A percentile compares a stretch with the other conserved stretches of the same genome.
Evolutionary conservation across 1,284 basidiomycete genomes (phyloP).

Genomic region (Ceratobasidium sp.): DNA sequence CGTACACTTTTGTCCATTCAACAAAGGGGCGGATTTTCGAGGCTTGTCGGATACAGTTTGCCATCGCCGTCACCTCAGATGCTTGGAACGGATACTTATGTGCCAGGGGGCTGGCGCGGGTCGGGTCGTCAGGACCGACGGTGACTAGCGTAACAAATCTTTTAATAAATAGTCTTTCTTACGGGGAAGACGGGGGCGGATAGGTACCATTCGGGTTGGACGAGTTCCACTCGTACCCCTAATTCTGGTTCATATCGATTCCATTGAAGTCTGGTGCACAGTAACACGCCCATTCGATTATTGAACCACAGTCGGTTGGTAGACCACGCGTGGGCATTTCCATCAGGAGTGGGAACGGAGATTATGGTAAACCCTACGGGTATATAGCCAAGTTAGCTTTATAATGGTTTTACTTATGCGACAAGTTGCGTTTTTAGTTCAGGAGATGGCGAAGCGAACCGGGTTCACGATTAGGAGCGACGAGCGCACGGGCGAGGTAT

Average conservation of each 20-base stretch:
- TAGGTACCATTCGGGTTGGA: conserved; percentile 54
- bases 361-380: conserved; percentile 79
- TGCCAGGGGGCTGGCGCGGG: conserved; percentile 80
- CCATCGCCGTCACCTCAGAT: conserved; percentile 80
- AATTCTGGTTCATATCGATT: conserved; percentile 86
- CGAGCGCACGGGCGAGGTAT: conserved; percentile 79
- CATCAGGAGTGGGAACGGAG: conserved; percentile 86
- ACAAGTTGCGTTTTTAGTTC: conserved; percentile 60
- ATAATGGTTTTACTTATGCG: conserved; percentile 20
- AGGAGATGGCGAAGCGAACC: conserved; percentile 62
- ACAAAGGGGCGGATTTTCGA: conserved; percentile 71
- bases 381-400: conserved; percentile 2
- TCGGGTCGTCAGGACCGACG: conserved; percentile 64
- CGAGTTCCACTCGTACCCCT: conserved; percentile 59
- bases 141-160: conserved; percentile 54
- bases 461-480: conserved; percentile 64
- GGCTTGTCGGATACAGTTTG: conserved; percentile 73
- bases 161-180: too few species aligned
- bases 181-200: too few species aligned
- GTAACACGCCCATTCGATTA: conserved; percentile 70
- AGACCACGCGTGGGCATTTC: conserved; percentile 77
- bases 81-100: conserved; percentile 80
- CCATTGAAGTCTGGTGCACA: conserved; percentile 68
- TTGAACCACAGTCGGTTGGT: conserved; percentile 86
- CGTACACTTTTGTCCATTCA: conserved; percentile 87